These are phyloP conservation scores for Plasmodium chabaudi DNA, from an alignment of 169 alveolate genomes.

Conservation along the genomic window DNA sequence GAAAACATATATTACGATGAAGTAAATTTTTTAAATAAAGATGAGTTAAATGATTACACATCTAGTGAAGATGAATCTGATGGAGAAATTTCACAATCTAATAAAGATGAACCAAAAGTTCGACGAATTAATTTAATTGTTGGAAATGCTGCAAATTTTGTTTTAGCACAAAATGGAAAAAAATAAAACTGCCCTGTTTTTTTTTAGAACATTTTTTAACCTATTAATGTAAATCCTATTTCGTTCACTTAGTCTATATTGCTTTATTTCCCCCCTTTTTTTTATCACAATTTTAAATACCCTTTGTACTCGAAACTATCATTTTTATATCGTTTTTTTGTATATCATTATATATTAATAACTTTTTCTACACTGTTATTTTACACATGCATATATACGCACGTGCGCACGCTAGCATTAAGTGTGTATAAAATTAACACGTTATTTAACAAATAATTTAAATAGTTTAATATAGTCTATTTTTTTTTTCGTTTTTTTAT, in stretches of 20 bases:
- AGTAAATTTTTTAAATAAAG: conserved; percentile 58
- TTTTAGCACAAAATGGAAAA: conserved; percentile 51
- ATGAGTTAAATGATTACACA: conserved; percentile 62
- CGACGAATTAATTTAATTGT: conserved; percentile 64
- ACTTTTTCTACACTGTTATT: neutral
- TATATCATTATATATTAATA: neutral
- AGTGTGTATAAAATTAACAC: neutral
- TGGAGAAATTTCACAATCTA: conserved; percentile 10
- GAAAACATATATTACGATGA: conserved; percentile 66
- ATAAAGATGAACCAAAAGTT: conserved; percentile 74
- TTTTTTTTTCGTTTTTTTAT: conserved; percentile 52
- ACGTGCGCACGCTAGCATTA: neutral
- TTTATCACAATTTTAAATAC: conserved; percentile 12
- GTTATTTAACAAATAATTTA: conserved; percentile 51
- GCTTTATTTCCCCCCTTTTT: conserved; percentile 3
- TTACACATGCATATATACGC: conserved; percentile 4
- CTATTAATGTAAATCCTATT: no score
- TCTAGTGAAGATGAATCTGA: conserved; percentile 73
- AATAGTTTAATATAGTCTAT: conserved; percentile 47
- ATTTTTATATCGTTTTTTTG: neutral
- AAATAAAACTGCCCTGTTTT: conserved; percentile 18
- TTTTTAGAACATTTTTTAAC: neutral
- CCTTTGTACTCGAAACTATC: neutral
- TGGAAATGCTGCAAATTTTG: conserved; percentile 72
- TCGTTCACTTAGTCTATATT: neutral